These are phyloP conservation scores for Boletus pseudo-olivaceus DNA, from an alignment of 768 basidiomycete species.

Conservation along the genomic window DNA sequence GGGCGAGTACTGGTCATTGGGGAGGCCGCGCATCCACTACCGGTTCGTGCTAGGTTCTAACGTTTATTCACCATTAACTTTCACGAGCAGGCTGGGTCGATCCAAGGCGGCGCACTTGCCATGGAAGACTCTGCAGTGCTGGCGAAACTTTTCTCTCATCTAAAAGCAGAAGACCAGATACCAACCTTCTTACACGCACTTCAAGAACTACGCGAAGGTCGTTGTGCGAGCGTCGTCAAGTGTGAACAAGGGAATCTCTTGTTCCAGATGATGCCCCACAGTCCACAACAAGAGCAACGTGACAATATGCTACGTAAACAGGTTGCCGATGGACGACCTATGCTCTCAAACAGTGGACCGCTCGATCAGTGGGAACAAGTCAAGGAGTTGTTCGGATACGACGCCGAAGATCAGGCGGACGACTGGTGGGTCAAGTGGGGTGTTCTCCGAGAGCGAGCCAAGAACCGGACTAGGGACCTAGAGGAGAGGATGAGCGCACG, in stretches of 20 bases:
- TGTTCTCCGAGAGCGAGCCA: slow-evolving; percentile 38
- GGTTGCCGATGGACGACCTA: slow-evolving; percentile 45
- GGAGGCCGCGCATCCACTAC: slow-evolving; percentile 56
- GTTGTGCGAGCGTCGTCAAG: slow-evolving; percentile 44
- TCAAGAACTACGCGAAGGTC: slow-evolving; percentile 54
- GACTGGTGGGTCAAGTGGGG: slow-evolving; percentile 68
- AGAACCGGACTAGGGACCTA: slow-evolving; percentile 18
- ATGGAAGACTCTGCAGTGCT: slow-evolving; percentile 64
- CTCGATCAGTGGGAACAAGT: slow-evolving; percentile 49
- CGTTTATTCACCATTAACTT: neutral
- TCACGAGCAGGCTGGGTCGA: slow-evolving; percentile 45
- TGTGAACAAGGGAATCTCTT: slow-evolving; percentile 45
- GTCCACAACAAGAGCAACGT: slow-evolving; percentile 43
- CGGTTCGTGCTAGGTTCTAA: slow-evolving; percentile 35
- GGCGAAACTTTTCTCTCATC: slow-evolving; percentile 54
- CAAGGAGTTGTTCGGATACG: slow-evolving; percentile 46
- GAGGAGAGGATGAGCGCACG: slow-evolving; percentile 14
- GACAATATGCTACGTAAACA: slow-evolving; percentile 39
- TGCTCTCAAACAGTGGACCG: slow-evolving; percentile 29
- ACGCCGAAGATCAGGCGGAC: slow-evolving; percentile 54
- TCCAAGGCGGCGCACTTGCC: slow-evolving; percentile 48
- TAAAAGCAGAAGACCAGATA: slow-evolving; percentile 46
- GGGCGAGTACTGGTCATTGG: slow-evolving; percentile 53
- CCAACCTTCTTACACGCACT: slow-evolving; percentile 49
- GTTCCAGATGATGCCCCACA: slow-evolving; percentile 42